Base-by-base conservation (phyloP, 345 rosid species). In the Populus ilicifolia region DNA sequence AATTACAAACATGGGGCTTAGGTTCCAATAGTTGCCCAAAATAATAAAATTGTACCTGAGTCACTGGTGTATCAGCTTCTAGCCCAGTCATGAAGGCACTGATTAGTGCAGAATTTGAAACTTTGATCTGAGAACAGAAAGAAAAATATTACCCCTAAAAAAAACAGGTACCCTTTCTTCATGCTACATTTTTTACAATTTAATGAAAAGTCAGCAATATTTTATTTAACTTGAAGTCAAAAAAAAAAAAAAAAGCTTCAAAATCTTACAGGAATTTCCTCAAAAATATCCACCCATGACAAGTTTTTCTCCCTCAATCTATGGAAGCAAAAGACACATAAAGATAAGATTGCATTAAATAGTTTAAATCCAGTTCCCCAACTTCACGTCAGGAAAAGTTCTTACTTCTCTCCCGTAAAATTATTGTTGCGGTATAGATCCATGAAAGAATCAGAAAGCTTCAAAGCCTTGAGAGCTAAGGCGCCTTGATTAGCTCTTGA, bases 241-340 rank as follows among this genome's bases (percentile, higher is more conserved):
- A 30, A 71, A 75, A 21, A 78, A 59, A 41, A 38, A 72, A 61
- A 43, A 38, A 68, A 44, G 78, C 52, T 43, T 52, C 69, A 68
- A 75, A 80, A 39, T 77, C 97, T 90, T 91, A 96, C 99, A 18
- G 99, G 99, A 71, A 96, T 96, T 82, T 96, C 99, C 81, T 96
- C 99, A 79, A 96, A 96, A 72, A 96, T 94, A 86, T 94, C 98
- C 88, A 91, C 94, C 99, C 99, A 96, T 36, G 99, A 91, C 86
- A 96, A 89, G 82, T 92, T 94, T 81, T 89, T 94, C 91, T 96
- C 99, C 83, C 99, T 94, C 93, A 96, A 86, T 89, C 99, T 96
- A 77, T 23, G 46, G 69, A 27, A 74, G 43, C 65, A 67, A 67
- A 69, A 9, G 38, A 67, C 30, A 62, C 5, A 48, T 52, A 39